A percentile compares a stretch with the other conserved stretches of the same genome.
Conservation (phyloP, 1,284 basidiomycete genomes). For the Ustilago trichophora region DNA sequence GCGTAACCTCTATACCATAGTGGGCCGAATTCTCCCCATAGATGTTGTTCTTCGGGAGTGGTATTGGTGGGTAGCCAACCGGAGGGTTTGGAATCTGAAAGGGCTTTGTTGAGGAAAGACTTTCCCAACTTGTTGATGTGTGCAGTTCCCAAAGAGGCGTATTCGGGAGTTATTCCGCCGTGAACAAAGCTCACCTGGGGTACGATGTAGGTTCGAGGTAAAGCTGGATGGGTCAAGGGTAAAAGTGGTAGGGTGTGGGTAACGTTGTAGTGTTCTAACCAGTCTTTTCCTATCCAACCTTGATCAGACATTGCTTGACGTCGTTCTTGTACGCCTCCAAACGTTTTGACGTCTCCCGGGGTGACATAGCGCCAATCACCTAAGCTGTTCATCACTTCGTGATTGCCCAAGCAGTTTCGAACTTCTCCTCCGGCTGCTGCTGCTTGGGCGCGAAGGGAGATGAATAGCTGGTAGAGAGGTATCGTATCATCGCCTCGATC, state of each 20-base stretch:
- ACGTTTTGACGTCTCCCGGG: slow-evolving; percentile 65
- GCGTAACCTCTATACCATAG: slow-evolving; percentile 65
- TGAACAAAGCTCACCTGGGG: slow-evolving; percentile 57
- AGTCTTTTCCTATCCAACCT: slow-evolving; percentile 62
- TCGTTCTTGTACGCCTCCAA: slow-evolving; percentile 52
- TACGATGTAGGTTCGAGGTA: slow-evolving; percentile 13
- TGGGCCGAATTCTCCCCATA: slow-evolving; percentile 54
- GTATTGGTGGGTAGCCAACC: slow-evolving; percentile 34
- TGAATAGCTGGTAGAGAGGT: slow-evolving; percentile 57
- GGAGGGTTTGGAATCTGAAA: slow-evolving; percentile 12
- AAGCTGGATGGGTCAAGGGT: slow-evolving; percentile 6
- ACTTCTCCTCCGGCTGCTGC: slow-evolving; percentile 49
- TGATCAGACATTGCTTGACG: slow-evolving; percentile 66
- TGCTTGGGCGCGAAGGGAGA: slow-evolving; percentile 48
- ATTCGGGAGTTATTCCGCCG: slow-evolving; percentile 60
- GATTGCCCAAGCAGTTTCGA: slow-evolving; percentile 53
- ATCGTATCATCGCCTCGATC: slow-evolving; percentile 65
- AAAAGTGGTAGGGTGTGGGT: slow-evolving; percentile 48
- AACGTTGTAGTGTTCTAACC: slow-evolving; percentile 57
- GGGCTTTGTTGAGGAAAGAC: slow-evolving; percentile 48
- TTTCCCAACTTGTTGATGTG: slow-evolving; percentile 54
- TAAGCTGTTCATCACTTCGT: slow-evolving; percentile 65
- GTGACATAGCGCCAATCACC: slow-evolving; percentile 69
- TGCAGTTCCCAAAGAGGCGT: slow-evolving; percentile 38
- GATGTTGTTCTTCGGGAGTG: slow-evolving; percentile 37